Conservation (phyloP, 2,329 filamentous ascomycete genomes). For the Aureobasidium mangrovei region DNA sequence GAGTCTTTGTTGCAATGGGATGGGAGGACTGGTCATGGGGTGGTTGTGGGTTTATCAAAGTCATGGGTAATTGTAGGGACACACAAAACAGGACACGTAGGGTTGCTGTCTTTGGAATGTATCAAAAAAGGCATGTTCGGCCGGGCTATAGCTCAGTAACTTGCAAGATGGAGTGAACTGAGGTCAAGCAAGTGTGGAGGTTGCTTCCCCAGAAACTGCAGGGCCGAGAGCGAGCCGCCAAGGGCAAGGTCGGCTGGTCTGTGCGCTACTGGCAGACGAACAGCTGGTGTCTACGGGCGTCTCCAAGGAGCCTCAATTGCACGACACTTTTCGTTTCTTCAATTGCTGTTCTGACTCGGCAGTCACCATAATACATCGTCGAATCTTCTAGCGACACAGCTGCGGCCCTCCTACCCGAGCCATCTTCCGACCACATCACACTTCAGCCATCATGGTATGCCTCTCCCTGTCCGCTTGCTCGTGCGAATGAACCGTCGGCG, state of each 20-base stretch:
- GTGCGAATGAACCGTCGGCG: background rate
- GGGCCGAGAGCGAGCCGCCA: background rate
- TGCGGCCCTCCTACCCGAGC: background rate
- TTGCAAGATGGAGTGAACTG: too few relatives aligned
- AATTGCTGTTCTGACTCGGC: slow-evolving; percentile 4
- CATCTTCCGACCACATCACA: background rate
- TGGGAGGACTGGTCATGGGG: background rate
- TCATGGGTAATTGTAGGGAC: slow-evolving; percentile 8
- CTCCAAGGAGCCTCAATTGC: background rate
- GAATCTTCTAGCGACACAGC: background rate
- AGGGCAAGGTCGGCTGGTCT: background rate
- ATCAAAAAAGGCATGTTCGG: slow-evolving; percentile 9
- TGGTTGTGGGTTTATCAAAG: background rate
- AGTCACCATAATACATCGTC: background rate
- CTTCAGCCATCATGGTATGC: slow-evolving; percentile 7
- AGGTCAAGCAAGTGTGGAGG: background rate
- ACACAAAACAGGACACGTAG: background rate
- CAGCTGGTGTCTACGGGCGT: slow-evolving; percentile 8
- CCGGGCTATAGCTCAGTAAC: background rate
- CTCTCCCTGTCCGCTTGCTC: background rate
- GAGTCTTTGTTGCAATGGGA: slow-evolving; percentile 5
- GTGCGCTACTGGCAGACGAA: background rate
- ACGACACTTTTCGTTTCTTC: background rate
- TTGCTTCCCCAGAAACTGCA: background rate
- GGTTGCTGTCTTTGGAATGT: background rate